phyloP scores from a whole-genome alignment of 169 alveolate genomes.

The Babesia ovis region DNA sequence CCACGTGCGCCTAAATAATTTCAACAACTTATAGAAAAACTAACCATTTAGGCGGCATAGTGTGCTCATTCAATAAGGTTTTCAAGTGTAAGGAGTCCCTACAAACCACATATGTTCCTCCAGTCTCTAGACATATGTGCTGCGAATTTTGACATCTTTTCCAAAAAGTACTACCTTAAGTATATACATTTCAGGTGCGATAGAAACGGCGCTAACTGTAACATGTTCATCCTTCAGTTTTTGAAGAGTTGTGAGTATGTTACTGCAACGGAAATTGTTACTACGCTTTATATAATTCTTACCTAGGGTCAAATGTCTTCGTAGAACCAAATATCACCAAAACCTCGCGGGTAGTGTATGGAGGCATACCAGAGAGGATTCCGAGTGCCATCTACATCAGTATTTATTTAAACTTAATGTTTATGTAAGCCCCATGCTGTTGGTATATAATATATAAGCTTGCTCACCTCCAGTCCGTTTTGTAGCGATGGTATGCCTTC shows the following conservation, averaged over 20 bases:
- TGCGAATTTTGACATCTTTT: background rate
- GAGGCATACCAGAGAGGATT: slow-evolving; percentile 67
- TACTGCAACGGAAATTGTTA: slow-evolving; percentile 2
- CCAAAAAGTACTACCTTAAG: slow-evolving; percentile 34
- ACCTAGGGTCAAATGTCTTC: slow-evolving; percentile 76
- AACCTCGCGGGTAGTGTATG: slow-evolving; percentile 76
- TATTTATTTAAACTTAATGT: background rate
- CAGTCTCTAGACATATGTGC: slow-evolving; percentile 66
- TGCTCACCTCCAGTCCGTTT: slow-evolving; percentile 74
- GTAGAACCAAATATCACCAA: slow-evolving; percentile 74
- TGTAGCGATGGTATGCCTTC: slow-evolving; percentile 77
- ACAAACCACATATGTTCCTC: slow-evolving; percentile 53
- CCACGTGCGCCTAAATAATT: slow-evolving; percentile 66
- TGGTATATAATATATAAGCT: background rate
- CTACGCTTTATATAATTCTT: background rate
- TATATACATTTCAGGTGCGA: slow-evolving; percentile 64
- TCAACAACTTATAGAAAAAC: background rate
- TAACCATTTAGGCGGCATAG: slow-evolving; percentile 64
- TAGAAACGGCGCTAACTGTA: slow-evolving; percentile 54
- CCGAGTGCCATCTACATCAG: slow-evolving; percentile 60
- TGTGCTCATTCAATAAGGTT: slow-evolving; percentile 21
- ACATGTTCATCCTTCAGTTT: slow-evolving; percentile 45
- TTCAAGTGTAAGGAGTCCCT: slow-evolving; percentile 48
- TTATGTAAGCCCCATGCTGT: background rate
- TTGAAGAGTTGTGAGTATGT: slow-evolving; percentile 56